Evolutionary conservation across 257 asterid species (phyloP), one percentile per base, ranked within the genome.

Genomic region (Pogostemon cablin): DNA sequence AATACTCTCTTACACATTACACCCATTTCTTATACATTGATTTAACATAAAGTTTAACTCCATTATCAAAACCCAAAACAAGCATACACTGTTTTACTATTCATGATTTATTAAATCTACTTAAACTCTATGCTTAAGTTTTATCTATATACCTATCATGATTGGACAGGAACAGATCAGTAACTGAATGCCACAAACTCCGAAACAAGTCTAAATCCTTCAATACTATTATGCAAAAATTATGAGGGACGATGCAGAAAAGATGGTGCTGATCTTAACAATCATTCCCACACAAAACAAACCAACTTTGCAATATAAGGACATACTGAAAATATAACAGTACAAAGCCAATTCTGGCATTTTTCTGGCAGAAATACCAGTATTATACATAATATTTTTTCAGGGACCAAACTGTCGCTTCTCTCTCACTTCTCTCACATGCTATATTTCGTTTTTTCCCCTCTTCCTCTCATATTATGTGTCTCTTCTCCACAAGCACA

Each of bases 401-500:
- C 17, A 41, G 11, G 17, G 20, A 40, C 12, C 59, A 67, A 69
- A 56, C 50, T 59, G 37, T 17, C 41, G 15, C 74, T 40, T 58
- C 2, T 59, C 17, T 6, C 38, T 47, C 56, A n/a, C 4, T 60
- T 46, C 40, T 15, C 60, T 35, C 15, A 37, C 39, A 47, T 17
- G 50, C 46, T 10, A 6, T 46, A 11, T 38, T 49, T 44, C 32
- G 1, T 10, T 20, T 25, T 25, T 48, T 46, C 10, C 34, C 3
- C 20, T 17, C 20, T 37, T 12, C 48, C 34, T 6, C 12, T 17
- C 62, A 35, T 25, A 59, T 40, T 47, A 59, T 8, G 7, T 8
- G 25, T 44, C 59, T 32, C 46, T 61, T 71, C 71, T 72, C 56
- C 48, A 62, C 69, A 42, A 43, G 17, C 5, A 54, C 3, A 9